Base-by-base conservation (phyloP, 2,329 filamentous ascomycete genomes). In the Teratosphaeria zuluensis region DNA sequence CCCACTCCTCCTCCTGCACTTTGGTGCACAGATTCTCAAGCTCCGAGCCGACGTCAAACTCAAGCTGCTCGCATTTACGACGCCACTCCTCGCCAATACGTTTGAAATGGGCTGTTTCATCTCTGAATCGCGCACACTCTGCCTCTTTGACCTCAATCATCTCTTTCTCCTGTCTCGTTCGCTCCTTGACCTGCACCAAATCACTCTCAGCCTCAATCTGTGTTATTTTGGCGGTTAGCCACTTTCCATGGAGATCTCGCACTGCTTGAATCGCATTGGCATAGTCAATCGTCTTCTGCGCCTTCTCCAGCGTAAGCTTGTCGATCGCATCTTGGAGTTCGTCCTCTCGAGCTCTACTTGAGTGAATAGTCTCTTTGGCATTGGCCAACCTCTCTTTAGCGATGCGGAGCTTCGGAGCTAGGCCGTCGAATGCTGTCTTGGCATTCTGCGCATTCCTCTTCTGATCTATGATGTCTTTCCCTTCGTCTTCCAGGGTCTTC, bases 131-230 rank as follows among this genome's bases (percentile, higher is more conserved):
- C 7, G 63, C 57, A 7, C 81, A 69, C 30, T 75, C 75, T 6
- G 66, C 63, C 60, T 75, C 74, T 77, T 79, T 9, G 74, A 65
- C 69, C 24, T 81, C 77, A 3, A 88, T 76, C 51, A 74, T 72
- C 51, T 77, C 69, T 57, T 80, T 78, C 59, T 90, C 83, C 54
- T 83, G 78, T 8, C 72, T 66, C 65, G 90, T 90, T 59, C 85
- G 85, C 16, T 77, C 76, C 65, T 83, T 82, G n/a, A 96, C 77
- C 5, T 82, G 82, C 52, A 84, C 79, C 2, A 88, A 73, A 67
- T 99, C 94, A 0, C 91, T 96, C n/a, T 79, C 73, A 1, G 90
- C 92, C 76, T 99, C 94, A 32, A 95, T 81, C 19, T 31, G 32
- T 0, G 82, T 76, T 61, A 84, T 80, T 64, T 89, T 82, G 1